Evolutionary conservation across 495 filamentous ascomycete species (phyloP).

Genomic region (Lasiosphaeris hirsuta): DNA sequence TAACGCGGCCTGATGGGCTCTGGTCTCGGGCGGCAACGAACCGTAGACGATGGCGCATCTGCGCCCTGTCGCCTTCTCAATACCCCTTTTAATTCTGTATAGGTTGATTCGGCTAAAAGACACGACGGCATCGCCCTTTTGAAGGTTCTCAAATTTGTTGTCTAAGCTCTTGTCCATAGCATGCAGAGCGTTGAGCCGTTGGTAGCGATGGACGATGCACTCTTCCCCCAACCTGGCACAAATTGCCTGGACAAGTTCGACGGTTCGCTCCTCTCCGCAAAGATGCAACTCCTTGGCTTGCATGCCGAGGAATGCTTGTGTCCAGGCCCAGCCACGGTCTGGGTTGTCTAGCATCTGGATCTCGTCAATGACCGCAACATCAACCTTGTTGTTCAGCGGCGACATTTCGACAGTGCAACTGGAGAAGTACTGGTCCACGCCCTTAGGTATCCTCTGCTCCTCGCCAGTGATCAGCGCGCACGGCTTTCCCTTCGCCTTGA

Average conservation of each 20-base stretch:
- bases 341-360: constrained; percentile 91
- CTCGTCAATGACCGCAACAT: constrained; percentile 95
- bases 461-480: constrained; percentile 90
- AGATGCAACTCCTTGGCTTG: constrained; percentile 86
- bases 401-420: constrained; percentile 99
- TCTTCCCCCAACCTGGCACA: constrained; percentile 78
- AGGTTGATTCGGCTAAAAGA: constrained; percentile 78
- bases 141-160: constrained; percentile 59
- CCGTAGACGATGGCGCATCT: constrained; percentile 93
- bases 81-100: constrained; percentile 72
- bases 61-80: constrained; percentile 70
- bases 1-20: constrained; percentile 81
- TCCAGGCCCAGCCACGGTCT: constrained; percentile 94
- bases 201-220: constrained; percentile 73
- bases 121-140: constrained; percentile 89
- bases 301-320: constrained; percentile 82
- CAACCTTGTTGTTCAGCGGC: constrained; percentile 62
- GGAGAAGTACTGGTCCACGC: constrained; percentile 50
- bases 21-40: constrained; percentile 83
- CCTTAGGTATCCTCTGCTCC: constrained; percentile 62
- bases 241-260: constrained; percentile 77
- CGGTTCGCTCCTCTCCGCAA: constrained; percentile 82
- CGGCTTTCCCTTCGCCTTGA: constrained; percentile 67
- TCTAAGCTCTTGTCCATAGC: constrained; percentile 58
- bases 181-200: constrained; percentile 75